Evolutionary conservation across 148 eudicot genomes (phyloP), one percentile per base, ranked within the genome.

Genomic region (Heliosperma pusillum): DNA sequence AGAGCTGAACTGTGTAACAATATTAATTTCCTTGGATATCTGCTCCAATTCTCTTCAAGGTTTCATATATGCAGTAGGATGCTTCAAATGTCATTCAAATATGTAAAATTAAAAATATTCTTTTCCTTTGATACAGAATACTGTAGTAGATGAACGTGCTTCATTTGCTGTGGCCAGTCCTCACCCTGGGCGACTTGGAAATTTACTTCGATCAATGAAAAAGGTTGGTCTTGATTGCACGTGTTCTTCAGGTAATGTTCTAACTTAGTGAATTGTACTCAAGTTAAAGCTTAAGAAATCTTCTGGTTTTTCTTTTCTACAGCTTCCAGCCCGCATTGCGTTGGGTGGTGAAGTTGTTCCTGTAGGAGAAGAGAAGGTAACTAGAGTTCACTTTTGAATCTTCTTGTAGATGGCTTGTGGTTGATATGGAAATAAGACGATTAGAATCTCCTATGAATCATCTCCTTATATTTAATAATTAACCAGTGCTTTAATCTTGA

Each of bases 111-210:
- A 55, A 25, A 40, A 11, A 0, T 74, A 22, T 74, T 44, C 50
- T 27, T 56, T 33, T 50, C 66, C 13, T 40, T 16, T 66, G 25
- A 29, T 86, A 85, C 82, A 93, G 98, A 93, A 93, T 74, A 76
- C 87, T 52, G 52, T 89, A 64, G 85, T 91, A 66, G 98, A 93
- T 72, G 95, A 89, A 59, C 97, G 97, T 79, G 90, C 95, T 68
- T 93, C 98, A 44, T 91, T 93, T 77, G 87, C 93, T 74, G 97
- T 93, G 72, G 76, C 89, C 65, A 91, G 86, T 66, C 98, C 92
- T 59, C 85, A 82, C 57, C 95, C 98, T 59, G 97, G 98, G 55
- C 89, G 83, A 50, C 95, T 93, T 82, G 86, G 85, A 57, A 85
- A 75, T 77, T 76, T 93, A 65, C 88, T 88, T 64, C 80, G 66